Evolutionary conservation across 192 early-diverging fungal species (phyloP), one percentile per base, ranked within the genome.

Genomic region (Dissophora ornata): DNA sequence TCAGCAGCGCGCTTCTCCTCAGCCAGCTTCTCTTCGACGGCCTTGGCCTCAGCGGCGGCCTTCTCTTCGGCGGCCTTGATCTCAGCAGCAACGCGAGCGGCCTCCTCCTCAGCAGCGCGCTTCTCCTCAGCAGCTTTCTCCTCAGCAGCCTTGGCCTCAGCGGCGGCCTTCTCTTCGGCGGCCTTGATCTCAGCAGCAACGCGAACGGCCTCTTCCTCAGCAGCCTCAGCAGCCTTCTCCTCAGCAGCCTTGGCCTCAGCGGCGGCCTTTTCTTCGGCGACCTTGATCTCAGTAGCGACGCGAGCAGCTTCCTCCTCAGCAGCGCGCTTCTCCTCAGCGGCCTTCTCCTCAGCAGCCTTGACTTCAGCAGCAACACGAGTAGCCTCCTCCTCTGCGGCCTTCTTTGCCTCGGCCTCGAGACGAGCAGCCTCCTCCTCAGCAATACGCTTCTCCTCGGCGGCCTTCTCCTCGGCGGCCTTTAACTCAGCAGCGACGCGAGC

Each of bases 401-500:
- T 24, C 56, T 69, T 57, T 28, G 40, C 58, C 13, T 48, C 68
- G n/a, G 44, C 60, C 19, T 52, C 54, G 11, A 44, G 33, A 7
- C 41, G 57, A 19, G 57, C 67, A 47, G 67, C 66, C 57, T 69
- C 28, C 2, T 18, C 48, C 30, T 69, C 67, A 25, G 56, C 67
- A 25, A 40, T 50, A 12, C 22, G 16, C 33, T 41, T 25, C 1
- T 21, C 36, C 57, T 59, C 66, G 18, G 55, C 66, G 11, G 66
- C 66, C 22, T 51, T 45, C n/a, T n/a, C n/a, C n/a, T n/a, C n/a
- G n/a, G n/a, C n/a, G n/a, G n/a, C n/a, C n/a, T n/a, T n/a, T n/a
- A n/a, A n/a, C n/a, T n/a, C 34, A 24, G 62, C 63, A 42, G 63
- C 62, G 36, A 38, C 36, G 24, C 41, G 52, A 25, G 65, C 55